phyloP scores from a whole-genome alignment of 2,329 filamentous ascomycete genomes.

The Pseudogymnoascus sp. region DNA sequence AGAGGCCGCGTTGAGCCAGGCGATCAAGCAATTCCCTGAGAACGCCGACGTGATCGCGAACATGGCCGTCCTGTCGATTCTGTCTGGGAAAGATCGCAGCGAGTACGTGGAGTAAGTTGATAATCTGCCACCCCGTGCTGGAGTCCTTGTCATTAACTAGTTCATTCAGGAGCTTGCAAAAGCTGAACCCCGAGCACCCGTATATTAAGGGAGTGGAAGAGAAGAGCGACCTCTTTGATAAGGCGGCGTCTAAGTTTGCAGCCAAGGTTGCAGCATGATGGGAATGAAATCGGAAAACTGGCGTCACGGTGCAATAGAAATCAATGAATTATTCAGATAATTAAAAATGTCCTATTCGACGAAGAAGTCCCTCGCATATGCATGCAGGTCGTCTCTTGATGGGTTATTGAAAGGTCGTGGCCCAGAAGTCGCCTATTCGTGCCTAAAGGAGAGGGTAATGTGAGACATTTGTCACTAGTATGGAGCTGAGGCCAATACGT shows the following conservation, averaged over 20 bases:
- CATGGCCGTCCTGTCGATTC: slow-evolving; percentile 65
- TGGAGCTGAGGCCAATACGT: background rate
- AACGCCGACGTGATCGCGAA: slow-evolving; percentile 75
- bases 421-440: background rate
- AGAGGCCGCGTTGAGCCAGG: slow-evolving; percentile 75
- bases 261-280: slow-evolving; percentile 61
- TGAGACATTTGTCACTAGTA: background rate
- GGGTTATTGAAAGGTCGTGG: background rate
- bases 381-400: background rate
- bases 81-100: slow-evolving; percentile 62
- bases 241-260: slow-evolving; percentile 76
- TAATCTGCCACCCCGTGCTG: background rate
- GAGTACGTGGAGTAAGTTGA: slow-evolving; percentile 51
- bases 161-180: slow-evolving; percentile 44
- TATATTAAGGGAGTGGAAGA: slow-evolving; percentile 67
- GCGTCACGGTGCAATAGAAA: slow-evolving; percentile 7
- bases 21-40: slow-evolving; percentile 62
- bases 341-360: background rate
- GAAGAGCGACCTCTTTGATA: slow-evolving; percentile 83
- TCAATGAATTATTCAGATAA: background rate
- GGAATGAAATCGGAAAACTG: slow-evolving; percentile 5
- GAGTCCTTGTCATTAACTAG: slow-evolving; percentile 1
- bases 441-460: background rate
- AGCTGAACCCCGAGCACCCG: slow-evolving; percentile 55
- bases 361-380: background rate